Base-by-base conservation (phyloP, 768 basidiomycete genomes). In the Boletus huronensis region DNA sequence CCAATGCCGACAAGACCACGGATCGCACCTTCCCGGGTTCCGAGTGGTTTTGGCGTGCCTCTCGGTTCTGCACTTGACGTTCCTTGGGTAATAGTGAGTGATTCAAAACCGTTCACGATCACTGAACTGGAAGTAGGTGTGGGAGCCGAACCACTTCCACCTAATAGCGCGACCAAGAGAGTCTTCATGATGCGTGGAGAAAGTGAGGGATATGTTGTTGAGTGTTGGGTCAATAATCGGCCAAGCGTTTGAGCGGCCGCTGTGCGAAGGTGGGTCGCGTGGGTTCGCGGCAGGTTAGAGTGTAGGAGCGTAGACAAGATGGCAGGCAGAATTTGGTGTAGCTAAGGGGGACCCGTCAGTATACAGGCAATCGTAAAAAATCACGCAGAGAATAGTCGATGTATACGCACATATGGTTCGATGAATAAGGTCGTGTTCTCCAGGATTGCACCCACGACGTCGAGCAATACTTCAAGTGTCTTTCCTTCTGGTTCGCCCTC, bases 241-340 rank as follows among this genome's bases (percentile, higher is more conserved):
- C 90, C 86, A 0, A 99, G 80, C 0, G 91, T 91, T 58, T 93
- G 87, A 1, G 93, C 82, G 4, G 96, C 90, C 5, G 83, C 79
- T 3, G 83, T 87, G 35, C 96, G 88, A 32, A 97, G 78, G 39
- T 84, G 58, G 34, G 63, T 84, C 17, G 87, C 79, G 52, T 89
- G 81, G 7, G 82, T 76, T 35, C 81, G 78, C 0, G 92, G 92
- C 4, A 98, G 82, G 17, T 88, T 81, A 1, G 92, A 88, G 58
- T 96, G 91, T 8, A 99, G 79, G 44, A 99, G 82, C 53, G 88
- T 88, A 6, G 96, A 97, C 31, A 99, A 82, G 49, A 98, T 82
- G 0, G 95, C 88, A 2, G 95, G 95, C 0, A 98, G 82, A 16
- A 98, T 79, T 87, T 98, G 96, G 65, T 98, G 97, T 5, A 98